These are phyloP conservation scores for Melastoma malabathricum DNA, from an alignment of 345 rosid species.

Conservation along the genomic window DNA sequence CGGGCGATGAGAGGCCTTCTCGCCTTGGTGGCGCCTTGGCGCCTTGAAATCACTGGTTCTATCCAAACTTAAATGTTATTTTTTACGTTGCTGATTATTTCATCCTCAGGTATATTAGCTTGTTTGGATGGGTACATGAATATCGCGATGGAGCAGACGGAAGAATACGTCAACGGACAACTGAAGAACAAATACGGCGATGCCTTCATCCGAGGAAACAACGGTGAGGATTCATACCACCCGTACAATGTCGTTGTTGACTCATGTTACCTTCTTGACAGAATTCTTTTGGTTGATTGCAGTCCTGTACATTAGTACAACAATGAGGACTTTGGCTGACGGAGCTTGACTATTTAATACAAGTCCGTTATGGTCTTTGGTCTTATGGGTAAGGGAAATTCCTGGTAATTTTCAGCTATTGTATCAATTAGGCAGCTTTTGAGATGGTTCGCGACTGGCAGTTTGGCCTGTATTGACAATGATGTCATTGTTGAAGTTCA, in stretches of 20 bases:
- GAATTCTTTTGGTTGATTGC: conserved; percentile 14
- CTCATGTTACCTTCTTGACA: not conserved
- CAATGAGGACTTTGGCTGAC: conserved; percentile 66
- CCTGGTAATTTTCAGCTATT: too few relatives aligned
- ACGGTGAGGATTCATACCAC: conserved; percentile 22
- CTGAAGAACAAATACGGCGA: conserved; percentile 89
- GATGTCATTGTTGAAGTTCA: too few relatives aligned
- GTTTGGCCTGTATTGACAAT: too few relatives aligned
- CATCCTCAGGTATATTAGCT: conserved; percentile 57
- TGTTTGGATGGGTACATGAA: conserved; percentile 95
- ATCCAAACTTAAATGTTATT: too few relatives aligned
- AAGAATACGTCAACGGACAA: conserved; percentile 90
- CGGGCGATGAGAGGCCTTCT: too few relatives aligned
- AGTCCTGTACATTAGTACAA: conserved; percentile 90
- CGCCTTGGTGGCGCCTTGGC: too few relatives aligned
- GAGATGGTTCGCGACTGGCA: too few relatives aligned
- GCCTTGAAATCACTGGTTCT: too few relatives aligned
- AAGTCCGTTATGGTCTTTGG: not conserved
- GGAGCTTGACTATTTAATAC: conserved; percentile 29
- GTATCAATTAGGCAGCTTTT: too few relatives aligned
- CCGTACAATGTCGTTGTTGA: not conserved
- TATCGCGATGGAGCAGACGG: conserved; percentile 96
- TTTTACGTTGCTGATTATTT: not conserved
- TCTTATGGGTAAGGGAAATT: not conserved
- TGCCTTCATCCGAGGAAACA: conserved; percentile 93